Evolutionary conservation across 129 eudicot species (phyloP).

Genomic region (Chrysanthemum seticuspe): DNA sequence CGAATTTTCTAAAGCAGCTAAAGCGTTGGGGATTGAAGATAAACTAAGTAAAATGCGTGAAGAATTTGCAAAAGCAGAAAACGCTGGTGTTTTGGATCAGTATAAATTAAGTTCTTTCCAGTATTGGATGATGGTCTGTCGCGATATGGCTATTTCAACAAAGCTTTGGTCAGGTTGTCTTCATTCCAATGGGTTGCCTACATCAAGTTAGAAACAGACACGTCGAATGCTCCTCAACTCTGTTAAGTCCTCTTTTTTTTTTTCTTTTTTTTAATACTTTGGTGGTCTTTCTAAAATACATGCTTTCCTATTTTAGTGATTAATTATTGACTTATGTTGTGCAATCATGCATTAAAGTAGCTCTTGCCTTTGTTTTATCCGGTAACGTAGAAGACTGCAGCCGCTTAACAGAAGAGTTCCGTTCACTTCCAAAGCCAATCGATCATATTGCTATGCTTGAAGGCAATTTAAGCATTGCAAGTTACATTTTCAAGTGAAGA

Average conservation of each 20-base stretch:
- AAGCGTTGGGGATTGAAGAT: slow-evolving; percentile 60
- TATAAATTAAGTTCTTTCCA: no score
- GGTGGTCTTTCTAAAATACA: no score
- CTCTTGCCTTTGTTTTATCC: slow-evolving; percentile 88
- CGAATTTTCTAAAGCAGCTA: slow-evolving; percentile 66
- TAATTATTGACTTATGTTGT: slow-evolving; percentile 4
- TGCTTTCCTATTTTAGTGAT: no score
- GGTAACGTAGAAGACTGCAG: slow-evolving; percentile 74
- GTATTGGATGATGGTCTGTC: no score
- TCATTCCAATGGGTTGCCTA: no score
- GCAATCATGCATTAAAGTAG: slow-evolving; percentile 96
- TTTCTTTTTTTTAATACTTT: no score
- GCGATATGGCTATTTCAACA: no score
- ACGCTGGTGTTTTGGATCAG: not conserved
- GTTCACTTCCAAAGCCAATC: slow-evolving; percentile 59
- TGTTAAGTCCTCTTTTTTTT: no score
- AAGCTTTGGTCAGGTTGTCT: no score
- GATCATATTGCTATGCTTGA: not conserved
- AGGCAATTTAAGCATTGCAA: no score
- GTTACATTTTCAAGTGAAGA: slow-evolving; percentile 55
- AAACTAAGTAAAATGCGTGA: slow-evolving; percentile 42
- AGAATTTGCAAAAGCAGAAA: slow-evolving; percentile 54
- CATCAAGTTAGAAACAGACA: no score
- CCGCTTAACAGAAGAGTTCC: slow-evolving; percentile 73
- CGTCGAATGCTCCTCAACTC: no score